phyloP scores from a whole-genome alignment of 495 filamentous ascomycete genomes.

The Hyaloscypha finlandica region DNA sequence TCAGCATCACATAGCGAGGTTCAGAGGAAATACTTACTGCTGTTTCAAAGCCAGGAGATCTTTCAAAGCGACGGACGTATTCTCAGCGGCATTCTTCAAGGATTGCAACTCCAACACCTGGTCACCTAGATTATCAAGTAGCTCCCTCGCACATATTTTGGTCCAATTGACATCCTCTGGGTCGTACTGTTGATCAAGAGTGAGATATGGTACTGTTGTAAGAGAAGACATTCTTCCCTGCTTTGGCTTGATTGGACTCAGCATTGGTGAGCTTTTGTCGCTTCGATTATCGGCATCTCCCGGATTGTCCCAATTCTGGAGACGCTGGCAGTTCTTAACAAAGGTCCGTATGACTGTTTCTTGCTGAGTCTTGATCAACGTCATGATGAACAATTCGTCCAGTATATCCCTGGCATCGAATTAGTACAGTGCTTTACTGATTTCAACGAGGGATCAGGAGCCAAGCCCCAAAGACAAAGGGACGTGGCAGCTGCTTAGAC shows the following conservation, averaged over 20 bases:
- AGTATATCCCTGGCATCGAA: conserved; percentile 52
- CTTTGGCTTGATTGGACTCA: neutral
- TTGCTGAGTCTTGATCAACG: conserved; percentile 57
- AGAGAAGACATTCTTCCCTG: neutral
- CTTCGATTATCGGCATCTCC: neutral
- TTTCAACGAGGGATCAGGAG: no score
- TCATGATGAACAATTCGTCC: conserved; percentile 73
- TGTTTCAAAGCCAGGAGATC: conserved; percentile 52
- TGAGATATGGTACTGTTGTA: neutral
- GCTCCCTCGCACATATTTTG: conserved; percentile 24
- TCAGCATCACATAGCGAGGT: neutral
- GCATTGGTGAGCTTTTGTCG: neutral
- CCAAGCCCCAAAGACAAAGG: no score
- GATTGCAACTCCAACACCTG: conserved; percentile 31
- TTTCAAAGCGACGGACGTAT: conserved; percentile 27
- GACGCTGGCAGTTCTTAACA: conserved; percentile 51
- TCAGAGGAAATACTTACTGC: conserved; percentile 35
- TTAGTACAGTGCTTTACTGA: no score
- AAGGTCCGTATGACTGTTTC: conserved; percentile 58
- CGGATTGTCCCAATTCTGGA: neutral
- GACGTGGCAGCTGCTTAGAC: no score
- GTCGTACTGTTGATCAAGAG: conserved; percentile 9
- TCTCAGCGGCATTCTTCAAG: conserved; percentile 32
- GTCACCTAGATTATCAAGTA: conserved; percentile 27
- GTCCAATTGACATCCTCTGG: conserved; percentile 24